Percentiles rank a stretch among this genome's conserved stretches.
These are phyloP conservation scores for Talaromyces pinophilus DNA, from an alignment of 2,329 filamentous ascomycete genomes.

Conservation along the genomic window DNA sequence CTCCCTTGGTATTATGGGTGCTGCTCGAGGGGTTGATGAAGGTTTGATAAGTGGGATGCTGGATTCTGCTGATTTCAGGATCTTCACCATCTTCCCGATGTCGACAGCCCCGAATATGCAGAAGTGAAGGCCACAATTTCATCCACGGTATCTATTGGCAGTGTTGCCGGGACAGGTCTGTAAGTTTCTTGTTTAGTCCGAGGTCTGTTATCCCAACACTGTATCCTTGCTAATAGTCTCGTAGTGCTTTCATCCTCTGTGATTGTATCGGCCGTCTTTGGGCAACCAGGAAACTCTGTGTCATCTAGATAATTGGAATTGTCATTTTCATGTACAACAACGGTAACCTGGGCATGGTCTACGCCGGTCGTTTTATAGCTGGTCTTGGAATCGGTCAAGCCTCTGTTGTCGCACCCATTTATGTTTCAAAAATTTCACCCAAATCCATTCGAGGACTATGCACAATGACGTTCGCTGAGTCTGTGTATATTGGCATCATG, in stretches of 20 bases:
- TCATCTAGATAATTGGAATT: constrained; percentile 61
- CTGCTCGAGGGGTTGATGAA: constrained; percentile 71
- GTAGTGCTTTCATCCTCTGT: constrained; percentile 59
- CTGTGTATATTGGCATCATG: constrained; percentile 73
- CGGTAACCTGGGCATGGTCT: constrained; percentile 60
- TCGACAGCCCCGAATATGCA: constrained; percentile 53
- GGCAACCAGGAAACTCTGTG: constrained; percentile 60
- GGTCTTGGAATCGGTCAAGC: constrained; percentile 69
- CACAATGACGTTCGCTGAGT: constrained; percentile 64
- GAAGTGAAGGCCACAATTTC: constrained; percentile 71
- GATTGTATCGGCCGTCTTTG: constrained; percentile 63
- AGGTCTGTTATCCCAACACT: background rate
- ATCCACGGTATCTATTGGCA: constrained; percentile 74
- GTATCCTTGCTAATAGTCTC: constrained; percentile 42
- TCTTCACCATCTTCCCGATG: background rate
- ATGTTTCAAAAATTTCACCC: background rate
- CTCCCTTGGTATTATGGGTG: constrained; percentile 69
- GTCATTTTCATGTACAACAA: constrained; percentile 59
- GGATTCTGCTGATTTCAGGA: constrained; percentile 59
- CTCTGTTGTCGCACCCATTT: constrained; percentile 60
- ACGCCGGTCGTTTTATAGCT: constrained; percentile 66
- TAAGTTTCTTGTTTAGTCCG: constrained; percentile 41
- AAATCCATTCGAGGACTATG: constrained; percentile 62
- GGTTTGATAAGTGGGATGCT: constrained; percentile 70
- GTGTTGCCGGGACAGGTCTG: constrained; percentile 56